Percentiles rank a stretch among this genome's conserved stretches.
phyloP scores from a whole-genome alignment of 306 rosid genomes.

The Lupinus albus region DNA sequence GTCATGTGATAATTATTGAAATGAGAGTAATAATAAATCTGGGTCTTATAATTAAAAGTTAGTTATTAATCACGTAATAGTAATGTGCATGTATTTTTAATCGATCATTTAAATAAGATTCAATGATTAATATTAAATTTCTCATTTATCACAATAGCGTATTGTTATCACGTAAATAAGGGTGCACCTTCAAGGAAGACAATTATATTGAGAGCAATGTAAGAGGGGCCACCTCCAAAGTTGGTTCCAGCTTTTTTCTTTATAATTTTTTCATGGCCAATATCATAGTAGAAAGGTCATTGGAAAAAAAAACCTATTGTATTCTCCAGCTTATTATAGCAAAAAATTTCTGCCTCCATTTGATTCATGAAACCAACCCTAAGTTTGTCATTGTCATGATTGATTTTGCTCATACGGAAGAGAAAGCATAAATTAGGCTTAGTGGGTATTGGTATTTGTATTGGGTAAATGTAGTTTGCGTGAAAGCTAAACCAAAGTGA shows the following conservation, averaged over 20 bases:
- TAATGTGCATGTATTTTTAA: too few species aligned
- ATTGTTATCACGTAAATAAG: too few species aligned
- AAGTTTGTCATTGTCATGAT: slow-evolving; percentile 38
- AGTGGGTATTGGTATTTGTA: neutral
- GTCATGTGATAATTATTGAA: too few species aligned
- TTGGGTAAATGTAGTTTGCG: slow-evolving; percentile 33
- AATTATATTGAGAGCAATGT: neutral
- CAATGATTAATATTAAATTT: too few species aligned
- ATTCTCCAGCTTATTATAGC: neutral
- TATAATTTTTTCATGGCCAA: neutral
- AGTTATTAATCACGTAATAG: too few species aligned
- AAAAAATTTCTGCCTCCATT: neutral
- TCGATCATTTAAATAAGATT: too few species aligned
- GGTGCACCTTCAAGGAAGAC: neutral
- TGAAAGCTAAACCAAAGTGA: slow-evolving; percentile 34
- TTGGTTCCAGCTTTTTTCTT: too few species aligned
- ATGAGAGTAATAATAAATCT: too few species aligned
- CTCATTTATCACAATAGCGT: too few species aligned
- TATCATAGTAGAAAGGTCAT: neutral
- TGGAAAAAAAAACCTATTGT: slow-evolving; percentile 20
- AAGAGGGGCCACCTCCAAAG: neutral
- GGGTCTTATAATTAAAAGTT: too few species aligned
- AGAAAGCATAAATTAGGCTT: neutral
- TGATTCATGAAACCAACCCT: slow-evolving; percentile 37
- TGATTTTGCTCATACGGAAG: slow-evolving; percentile 34